A percentile compares a stretch with the other conserved stretches of the same genome.
Conservation (phyloP, 2,329 filamentous ascomycete species). For the Verticillium dahliae region DNA sequence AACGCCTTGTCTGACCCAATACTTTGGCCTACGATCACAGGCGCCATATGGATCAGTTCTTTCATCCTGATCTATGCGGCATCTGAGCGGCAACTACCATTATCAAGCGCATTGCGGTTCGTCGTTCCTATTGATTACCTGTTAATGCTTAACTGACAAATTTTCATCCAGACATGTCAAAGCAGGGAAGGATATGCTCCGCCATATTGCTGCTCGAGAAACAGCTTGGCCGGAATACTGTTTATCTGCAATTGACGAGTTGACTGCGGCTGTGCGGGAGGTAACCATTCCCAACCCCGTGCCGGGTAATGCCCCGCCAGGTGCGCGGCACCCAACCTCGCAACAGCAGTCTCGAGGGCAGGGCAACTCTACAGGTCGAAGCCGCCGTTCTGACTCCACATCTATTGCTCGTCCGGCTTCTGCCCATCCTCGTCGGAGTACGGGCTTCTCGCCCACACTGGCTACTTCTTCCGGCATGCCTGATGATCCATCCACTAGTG, state of each 20-base stretch:
- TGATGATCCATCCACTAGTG: background rate
- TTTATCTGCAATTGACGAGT: constrained; percentile 22
- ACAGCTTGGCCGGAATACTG: constrained; percentile 27
- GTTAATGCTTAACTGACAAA: background rate
- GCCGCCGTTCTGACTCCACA: background rate
- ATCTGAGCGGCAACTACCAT: constrained; percentile 34
- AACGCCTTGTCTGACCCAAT: constrained; percentile 20
- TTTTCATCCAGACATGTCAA: constrained; percentile 16
- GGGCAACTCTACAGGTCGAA: background rate
- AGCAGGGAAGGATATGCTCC: constrained; percentile 19
- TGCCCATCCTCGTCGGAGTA: background rate
- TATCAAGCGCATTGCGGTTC: constrained; percentile 30
- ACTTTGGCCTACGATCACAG: constrained; percentile 45
- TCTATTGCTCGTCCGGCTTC: background rate
- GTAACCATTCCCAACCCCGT: constrained; percentile 6
- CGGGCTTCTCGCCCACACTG: background rate
- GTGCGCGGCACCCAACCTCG: background rate
- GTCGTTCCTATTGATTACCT: background rate
- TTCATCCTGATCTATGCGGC: constrained; percentile 45
- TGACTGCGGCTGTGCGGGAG: constrained; percentile 21
- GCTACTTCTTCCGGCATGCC: background rate
- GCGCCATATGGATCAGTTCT: constrained; percentile 46
- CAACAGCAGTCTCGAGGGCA: background rate
- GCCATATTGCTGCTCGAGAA: constrained; percentile 19
- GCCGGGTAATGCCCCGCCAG: background rate